These are phyloP conservation scores for Apiospora koreana DNA, from an alignment of 2,329 filamentous ascomycete genomes.

Conservation along the genomic window DNA sequence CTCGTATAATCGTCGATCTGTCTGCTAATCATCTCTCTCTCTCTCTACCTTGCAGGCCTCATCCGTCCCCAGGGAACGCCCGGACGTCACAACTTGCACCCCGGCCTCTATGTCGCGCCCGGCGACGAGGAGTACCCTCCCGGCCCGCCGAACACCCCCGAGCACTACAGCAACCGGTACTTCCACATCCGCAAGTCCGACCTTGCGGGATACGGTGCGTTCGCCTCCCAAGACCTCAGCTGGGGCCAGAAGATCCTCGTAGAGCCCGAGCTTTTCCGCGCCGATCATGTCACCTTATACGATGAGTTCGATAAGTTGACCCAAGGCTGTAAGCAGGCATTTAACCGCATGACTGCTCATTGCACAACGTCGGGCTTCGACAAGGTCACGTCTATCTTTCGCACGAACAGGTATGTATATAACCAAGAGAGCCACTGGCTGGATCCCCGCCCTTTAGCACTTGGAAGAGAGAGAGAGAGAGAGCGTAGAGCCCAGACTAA, in stretches of 20 bases:
- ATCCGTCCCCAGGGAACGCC: neutral
- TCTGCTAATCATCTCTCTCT: neutral
- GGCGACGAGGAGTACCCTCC: neutral
- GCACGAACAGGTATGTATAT: slow-evolving; percentile 50
- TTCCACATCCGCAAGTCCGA: slow-evolving; percentile 43
- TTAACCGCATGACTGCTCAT: slow-evolving; percentile 40
- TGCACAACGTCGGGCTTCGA: slow-evolving; percentile 27
- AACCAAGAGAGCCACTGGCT: no score
- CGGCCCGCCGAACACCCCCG: slow-evolving; percentile 7
- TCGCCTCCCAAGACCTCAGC: slow-evolving; percentile 42
- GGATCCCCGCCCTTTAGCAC: neutral
- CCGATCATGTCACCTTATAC: slow-evolving; percentile 30
- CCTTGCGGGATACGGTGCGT: slow-evolving; percentile 48
- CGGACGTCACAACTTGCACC: no score
- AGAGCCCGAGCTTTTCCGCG: slow-evolving; percentile 45
- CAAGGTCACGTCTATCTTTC: slow-evolving; percentile 40
- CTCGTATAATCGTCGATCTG: no score
- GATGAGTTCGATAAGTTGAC: slow-evolving; percentile 38
- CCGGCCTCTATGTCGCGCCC: neutral
- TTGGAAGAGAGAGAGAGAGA: no score
- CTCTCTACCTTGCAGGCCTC: neutral
- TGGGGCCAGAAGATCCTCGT: slow-evolving; percentile 42
- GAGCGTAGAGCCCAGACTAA: neutral
- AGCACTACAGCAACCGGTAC: slow-evolving; percentile 36
- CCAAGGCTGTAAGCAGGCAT: slow-evolving; percentile 31